phyloP scores from a whole-genome alignment of 78 protist species.

The Anaeramoeba flamelloides region DNA sequence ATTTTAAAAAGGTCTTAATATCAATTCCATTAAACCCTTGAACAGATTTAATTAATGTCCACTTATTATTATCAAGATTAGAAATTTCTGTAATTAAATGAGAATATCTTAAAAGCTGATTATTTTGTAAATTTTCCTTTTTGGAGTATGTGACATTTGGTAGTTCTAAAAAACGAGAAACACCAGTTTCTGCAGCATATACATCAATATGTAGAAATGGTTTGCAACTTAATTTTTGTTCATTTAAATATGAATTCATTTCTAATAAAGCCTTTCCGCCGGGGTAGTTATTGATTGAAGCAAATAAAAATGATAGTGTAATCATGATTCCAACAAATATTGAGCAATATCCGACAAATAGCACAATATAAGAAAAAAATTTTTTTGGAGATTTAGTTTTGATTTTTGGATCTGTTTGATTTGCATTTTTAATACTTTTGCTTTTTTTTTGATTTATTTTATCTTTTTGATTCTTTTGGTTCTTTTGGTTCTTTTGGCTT shows the following conservation, averaged over 20 bases:
- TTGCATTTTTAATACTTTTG: no score
- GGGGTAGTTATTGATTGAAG: background rate
- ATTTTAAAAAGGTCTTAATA: no score
- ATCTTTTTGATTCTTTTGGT: background rate
- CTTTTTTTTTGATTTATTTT: background rate
- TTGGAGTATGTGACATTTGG: no score
- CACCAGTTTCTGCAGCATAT: background rate
- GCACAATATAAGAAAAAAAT: background rate
- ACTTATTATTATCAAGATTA: no score
- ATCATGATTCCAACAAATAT: background rate
- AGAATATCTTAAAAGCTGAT: no score
- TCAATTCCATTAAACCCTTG: no score
- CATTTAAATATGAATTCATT: background rate
- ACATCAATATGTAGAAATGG: background rate
- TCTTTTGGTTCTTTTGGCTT: background rate
- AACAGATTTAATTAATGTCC: no score
- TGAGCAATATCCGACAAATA: background rate
- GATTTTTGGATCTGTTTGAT: no score
- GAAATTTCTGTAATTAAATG: no score
- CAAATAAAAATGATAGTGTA: background rate
- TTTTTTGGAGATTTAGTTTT: background rate
- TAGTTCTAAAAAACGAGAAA: background rate
- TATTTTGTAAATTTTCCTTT: no score
- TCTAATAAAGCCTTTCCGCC: background rate
- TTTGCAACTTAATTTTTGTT: background rate